These are phyloP conservation scores for Candida nonsorbophila DNA, from an alignment of 805 yeast genomes.

Conservation along the genomic window DNA sequence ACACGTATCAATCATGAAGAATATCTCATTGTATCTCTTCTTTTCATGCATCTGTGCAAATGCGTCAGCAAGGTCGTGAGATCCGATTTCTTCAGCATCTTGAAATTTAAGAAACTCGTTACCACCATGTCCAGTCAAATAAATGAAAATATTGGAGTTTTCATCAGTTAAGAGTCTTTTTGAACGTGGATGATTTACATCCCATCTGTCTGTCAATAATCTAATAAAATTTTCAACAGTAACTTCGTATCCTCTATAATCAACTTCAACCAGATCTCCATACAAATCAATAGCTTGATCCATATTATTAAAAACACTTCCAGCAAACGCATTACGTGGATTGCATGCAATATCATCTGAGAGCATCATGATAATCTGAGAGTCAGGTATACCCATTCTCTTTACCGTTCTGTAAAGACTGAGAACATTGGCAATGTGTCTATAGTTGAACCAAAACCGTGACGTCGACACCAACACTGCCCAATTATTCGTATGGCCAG, in stretches of 20 bases:
- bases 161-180: slow-evolving; percentile 90
- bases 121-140: slow-evolving; percentile 98
- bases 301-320: slow-evolving; percentile 89
- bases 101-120: slow-evolving; percentile 95
- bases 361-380: slow-evolving; percentile 92
- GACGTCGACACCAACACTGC: slow-evolving; percentile 95
- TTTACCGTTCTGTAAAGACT: slow-evolving; percentile 95
- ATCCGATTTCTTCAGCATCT: slow-evolving; percentile 95
- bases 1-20: slow-evolving; percentile 98
- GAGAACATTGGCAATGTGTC: slow-evolving; percentile 95
- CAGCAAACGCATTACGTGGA: slow-evolving; percentile 93
- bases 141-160: slow-evolving; percentile 86
- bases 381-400: slow-evolving; percentile 94
- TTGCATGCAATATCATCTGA: slow-evolving; percentile 98
- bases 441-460: slow-evolving; percentile 95
- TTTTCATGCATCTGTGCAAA: slow-evolving; percentile 96
- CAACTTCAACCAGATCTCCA: slow-evolving; percentile 94
- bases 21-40: slow-evolving; percentile 88
- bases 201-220: slow-evolving; percentile 92
- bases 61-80: slow-evolving; percentile 95
- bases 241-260: slow-evolving; percentile 95
- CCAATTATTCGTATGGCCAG: slow-evolving; percentile 63
- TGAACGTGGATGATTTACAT: slow-evolving; percentile 86
- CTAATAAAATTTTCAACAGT: slow-evolving; percentile 96
- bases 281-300: slow-evolving; percentile 89